Conservation (phyloP, 2,329 filamentous ascomycete species). For the Penicillium sp. region DNA sequence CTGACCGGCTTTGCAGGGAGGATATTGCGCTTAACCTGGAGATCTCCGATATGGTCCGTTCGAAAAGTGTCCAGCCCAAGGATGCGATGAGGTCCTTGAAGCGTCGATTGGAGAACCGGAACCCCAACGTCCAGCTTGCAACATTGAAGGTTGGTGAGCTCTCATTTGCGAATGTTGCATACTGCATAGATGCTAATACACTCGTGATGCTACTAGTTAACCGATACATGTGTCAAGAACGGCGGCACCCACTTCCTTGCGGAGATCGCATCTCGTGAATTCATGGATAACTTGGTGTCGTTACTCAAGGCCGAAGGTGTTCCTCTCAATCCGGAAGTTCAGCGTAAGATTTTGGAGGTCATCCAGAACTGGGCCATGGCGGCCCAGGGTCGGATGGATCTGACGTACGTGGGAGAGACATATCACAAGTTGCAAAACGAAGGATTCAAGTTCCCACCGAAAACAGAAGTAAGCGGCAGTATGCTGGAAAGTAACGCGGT, state of each 20-base stretch:
- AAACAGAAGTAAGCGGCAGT: slow-evolving; percentile 81
- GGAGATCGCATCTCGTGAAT: slow-evolving; percentile 94
- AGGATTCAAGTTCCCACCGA: slow-evolving; percentile 85
- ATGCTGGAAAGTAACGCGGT: slow-evolving; percentile 98
- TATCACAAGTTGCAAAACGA: slow-evolving; percentile 80
- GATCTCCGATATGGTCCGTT: slow-evolving; percentile 95
- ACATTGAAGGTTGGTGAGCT: slow-evolving; percentile 70
- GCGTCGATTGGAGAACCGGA: slow-evolving; percentile 91
- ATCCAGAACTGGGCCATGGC: slow-evolving; percentile 92
- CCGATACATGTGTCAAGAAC: slow-evolving; percentile 98
- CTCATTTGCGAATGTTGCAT: not conserved
- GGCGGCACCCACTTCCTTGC: slow-evolving; percentile 90
- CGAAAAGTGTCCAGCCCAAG: slow-evolving; percentile 94
- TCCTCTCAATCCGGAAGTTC: slow-evolving; percentile 80
- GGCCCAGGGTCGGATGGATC: slow-evolving; percentile 76
- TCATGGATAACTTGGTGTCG: slow-evolving; percentile 95
- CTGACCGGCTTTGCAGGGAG: slow-evolving; percentile 59
- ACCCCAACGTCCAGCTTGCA: slow-evolving; percentile 93
- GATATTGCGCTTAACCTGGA: slow-evolving; percentile 97
- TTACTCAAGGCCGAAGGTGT: slow-evolving; percentile 75
- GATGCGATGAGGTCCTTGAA: slow-evolving; percentile 98
- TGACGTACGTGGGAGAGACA: slow-evolving; percentile 83
- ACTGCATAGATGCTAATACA: slow-evolving; percentile 17
- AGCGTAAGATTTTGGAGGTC: slow-evolving; percentile 84
- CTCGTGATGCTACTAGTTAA: slow-evolving; percentile 60